Evolutionary conservation across 2,329 filamentous ascomycete species (phyloP), one percentile per base, ranked within the genome.

Genomic region (Exophiala aquamarina): DNA sequence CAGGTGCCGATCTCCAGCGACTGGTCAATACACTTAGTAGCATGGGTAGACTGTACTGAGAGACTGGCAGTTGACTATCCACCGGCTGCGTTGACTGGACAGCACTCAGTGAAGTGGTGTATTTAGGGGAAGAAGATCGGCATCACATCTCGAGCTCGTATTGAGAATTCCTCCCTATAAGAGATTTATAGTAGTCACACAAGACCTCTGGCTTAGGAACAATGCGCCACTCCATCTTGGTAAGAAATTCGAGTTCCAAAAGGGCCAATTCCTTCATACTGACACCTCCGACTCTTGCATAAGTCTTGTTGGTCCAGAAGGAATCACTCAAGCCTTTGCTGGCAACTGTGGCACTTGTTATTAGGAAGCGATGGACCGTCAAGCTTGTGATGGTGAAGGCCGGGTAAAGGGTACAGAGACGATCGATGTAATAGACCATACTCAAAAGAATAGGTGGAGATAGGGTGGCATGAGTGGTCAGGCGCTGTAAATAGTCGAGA

Each of bases 361-460:
- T 98, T 8, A 98, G 79, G 63, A 97, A 98, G 7, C 93, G 90
- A 71, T 98, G 93, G 3, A 98, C 92, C 0, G 93, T 98, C 15
- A 98, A 76, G 37, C 89, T 95, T 65, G 91, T 95, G 59, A 98
- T 94, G 20, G 91, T 96, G 67, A 98, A 98, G 37, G 92, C 87
- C 3, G 89, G 87, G 65, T 96, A 98, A 49, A 95, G 76, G 9
- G 88, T 85, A 68, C 92, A 98, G 17, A 98, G 78, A 23, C 90
- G 85, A 70, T 98, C 93, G 61, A 98, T 97, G 63, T 97, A 98
- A 65, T 94, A 98, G 47, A 98, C 93, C 89, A 98, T 97, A 59
- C 91, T 93, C 28, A 98, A 81, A n/a, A 98, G 77, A 41, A 98
- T 86, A 1, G 93, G 92, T 10, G 93, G 91, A 5, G 89, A 90